A percentile compares a stretch with the other conserved stretches of the same genome.
These are phyloP conservation scores for Suillus variegatus DNA, from an alignment of 768 basidiomycete genomes.

Conservation along the genomic window DNA sequence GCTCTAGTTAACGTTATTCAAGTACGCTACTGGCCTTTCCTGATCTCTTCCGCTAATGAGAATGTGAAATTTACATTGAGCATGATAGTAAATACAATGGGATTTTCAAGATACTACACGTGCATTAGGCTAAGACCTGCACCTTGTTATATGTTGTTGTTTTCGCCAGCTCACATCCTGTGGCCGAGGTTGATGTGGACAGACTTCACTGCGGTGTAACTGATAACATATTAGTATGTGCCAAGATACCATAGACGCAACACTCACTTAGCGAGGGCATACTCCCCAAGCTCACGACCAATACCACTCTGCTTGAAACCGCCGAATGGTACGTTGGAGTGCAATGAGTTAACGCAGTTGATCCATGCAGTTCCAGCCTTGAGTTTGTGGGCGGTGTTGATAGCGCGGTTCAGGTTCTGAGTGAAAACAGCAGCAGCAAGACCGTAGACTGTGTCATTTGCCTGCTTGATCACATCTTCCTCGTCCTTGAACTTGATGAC, in stretches of 20 bases:
- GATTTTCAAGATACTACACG: background rate
- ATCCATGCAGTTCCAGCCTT: constrained; percentile 84
- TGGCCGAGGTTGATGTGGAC: constrained; percentile 57
- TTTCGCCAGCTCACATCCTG: constrained; percentile 17
- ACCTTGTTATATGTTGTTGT: background rate
- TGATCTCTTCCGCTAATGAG: background rate
- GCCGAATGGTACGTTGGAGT: constrained; percentile 67
- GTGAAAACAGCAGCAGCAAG: constrained; percentile 89
- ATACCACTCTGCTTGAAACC: constrained; percentile 86
- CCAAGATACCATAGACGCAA: background rate
- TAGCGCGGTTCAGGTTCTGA: constrained; percentile 71
- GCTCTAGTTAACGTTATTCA: background rate
- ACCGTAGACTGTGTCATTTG: constrained; percentile 88
- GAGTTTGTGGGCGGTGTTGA: constrained; percentile 70
- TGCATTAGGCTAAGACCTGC: background rate
- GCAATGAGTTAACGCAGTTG: constrained; percentile 32
- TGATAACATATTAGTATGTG: constrained; percentile 18
- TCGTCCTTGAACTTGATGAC: constrained; percentile 75
- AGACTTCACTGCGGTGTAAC: constrained; percentile 60
- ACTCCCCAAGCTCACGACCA: constrained; percentile 79
- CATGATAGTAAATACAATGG: background rate
- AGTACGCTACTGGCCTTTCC: background rate
- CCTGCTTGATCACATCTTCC: constrained; percentile 65
- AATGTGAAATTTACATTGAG: background rate
- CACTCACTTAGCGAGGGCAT: constrained; percentile 55